Percentiles rank a stretch among this genome's conserved stretches.
These are phyloP conservation scores for Neltuma alba DNA, from an alignment of 306 rosid species.

Conservation along the genomic window DNA sequence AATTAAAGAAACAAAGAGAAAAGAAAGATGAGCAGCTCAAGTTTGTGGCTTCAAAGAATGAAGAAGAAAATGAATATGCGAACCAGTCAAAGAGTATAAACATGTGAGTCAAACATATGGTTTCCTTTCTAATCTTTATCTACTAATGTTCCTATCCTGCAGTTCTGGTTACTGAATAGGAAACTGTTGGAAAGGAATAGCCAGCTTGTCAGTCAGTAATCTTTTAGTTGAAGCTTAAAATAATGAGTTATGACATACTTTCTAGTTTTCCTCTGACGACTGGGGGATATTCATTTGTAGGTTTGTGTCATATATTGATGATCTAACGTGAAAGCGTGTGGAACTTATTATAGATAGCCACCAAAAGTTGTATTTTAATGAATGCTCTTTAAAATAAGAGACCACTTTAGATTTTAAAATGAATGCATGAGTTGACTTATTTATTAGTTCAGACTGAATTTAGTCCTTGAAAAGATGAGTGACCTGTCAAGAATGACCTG, in stretches of 20 bases:
- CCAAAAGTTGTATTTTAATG: constrained; percentile 18
- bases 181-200: constrained; percentile 21
- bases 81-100: constrained; percentile 40
- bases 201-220: constrained; percentile 20
- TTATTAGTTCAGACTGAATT: constrained; percentile 20
- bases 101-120: constrained; percentile 50
- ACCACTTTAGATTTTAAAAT: constrained; percentile 11
- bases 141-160: not conserved
- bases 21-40: constrained; percentile 53
- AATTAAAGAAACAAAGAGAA: constrained; percentile 66
- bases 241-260: not conserved
- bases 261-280: constrained; percentile 17
- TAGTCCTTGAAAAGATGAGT: not conserved
- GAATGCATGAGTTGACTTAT: constrained; percentile 20
- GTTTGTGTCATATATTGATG: constrained; percentile 8
- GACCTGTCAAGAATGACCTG: constrained; percentile 6
- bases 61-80: constrained; percentile 41
- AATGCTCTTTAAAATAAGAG: constrained; percentile 15
- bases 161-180: constrained; percentile 1
- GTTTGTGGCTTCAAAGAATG: constrained; percentile 37
- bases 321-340: constrained; percentile 4
- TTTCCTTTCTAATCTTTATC: constrained; percentile 17
- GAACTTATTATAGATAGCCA: constrained; percentile 17
- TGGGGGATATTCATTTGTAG: constrained; percentile 9
- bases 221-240: constrained; percentile 23